phyloP scores from a whole-genome alignment of 257 asterid species.

The Solanum peruvianum region DNA sequence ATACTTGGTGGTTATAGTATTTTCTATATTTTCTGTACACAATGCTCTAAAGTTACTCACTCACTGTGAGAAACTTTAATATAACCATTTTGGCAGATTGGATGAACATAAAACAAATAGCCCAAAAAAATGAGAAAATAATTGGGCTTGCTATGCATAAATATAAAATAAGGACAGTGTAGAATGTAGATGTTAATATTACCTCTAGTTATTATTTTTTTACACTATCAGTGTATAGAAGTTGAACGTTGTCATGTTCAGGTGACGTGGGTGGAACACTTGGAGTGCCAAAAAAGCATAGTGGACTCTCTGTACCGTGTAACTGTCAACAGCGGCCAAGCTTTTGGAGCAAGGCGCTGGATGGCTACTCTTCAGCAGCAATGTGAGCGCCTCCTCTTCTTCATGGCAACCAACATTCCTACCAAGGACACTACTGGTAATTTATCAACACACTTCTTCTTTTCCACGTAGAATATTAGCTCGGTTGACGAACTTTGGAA shows the following conservation, averaged over 20 bases:
- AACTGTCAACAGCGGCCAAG: slow-evolving; percentile 64
- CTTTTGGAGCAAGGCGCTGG: slow-evolving; percentile 91
- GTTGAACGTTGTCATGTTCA: slow-evolving; percentile 4
- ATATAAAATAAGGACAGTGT: not conserved
- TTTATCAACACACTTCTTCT: not conserved
- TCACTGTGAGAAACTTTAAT: not conserved
- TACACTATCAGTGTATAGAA: not conserved
- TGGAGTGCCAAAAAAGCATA: slow-evolving; percentile 50
- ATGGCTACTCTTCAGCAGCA: slow-evolving; percentile 66
- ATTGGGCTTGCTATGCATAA: not conserved
- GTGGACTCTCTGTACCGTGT: slow-evolving; percentile 54
- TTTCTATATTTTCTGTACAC: not conserved
- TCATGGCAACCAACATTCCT: slow-evolving; percentile 80
- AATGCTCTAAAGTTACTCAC: not conserved
- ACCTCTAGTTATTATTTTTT: not conserved
- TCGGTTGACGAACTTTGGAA: not conserved
- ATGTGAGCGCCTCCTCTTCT: slow-evolving; percentile 33
- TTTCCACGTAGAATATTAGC: not conserved
- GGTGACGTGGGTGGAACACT: slow-evolving; percentile 96
- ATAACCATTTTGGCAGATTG: not conserved
- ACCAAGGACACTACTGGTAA: slow-evolving; percentile 68
- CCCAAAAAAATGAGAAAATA: not conserved
- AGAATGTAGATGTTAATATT: not conserved
- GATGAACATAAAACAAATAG: not conserved
- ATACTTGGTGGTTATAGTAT: not conserved